Evolutionary conservation across 805 yeast species (phyloP).

Genomic region (Kazachstania psychrophila): DNA sequence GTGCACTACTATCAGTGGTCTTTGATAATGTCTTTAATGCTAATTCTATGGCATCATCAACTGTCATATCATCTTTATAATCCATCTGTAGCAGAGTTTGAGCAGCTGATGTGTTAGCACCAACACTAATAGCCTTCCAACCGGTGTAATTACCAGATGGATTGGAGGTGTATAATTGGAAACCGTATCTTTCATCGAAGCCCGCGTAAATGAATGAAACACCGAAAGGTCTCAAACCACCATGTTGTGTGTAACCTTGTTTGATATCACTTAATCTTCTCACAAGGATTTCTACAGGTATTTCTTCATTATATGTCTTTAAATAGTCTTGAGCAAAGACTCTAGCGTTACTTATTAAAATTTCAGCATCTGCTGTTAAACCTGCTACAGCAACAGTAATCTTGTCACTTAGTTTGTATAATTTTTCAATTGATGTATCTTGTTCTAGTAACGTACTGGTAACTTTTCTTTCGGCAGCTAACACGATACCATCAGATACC

Average conservation of each 20-base stretch:
- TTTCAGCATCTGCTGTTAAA: constrained; percentile 92
- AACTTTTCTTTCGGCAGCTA: constrained; percentile 94
- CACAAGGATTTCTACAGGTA: constrained; percentile 88
- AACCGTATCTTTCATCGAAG: constrained; percentile 78
- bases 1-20: constrained; percentile 82
- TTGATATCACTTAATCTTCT: constrained; percentile 84
- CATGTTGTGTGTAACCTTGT: constrained; percentile 97
- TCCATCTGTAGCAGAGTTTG: constrained; percentile 94
- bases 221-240: constrained; percentile 97
- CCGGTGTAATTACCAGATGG: constrained; percentile 98
- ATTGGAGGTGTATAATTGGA: constrained; percentile 88
- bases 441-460: constrained; percentile 88
- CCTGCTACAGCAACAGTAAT: constrained; percentile 96
- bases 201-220: constrained; percentile 96
- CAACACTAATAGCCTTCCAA: constrained; percentile 96
- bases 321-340: constrained; percentile 74
- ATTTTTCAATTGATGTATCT: constrained; percentile 87
- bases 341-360: constrained; percentile 81
- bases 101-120: constrained; percentile 93
- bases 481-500: constrained; percentile 77
- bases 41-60: constrained; percentile 72
- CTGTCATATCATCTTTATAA: constrained; percentile 68
- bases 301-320: constrained; percentile 80
- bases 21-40: constrained; percentile 88
- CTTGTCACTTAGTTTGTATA: constrained; percentile 74